phyloP scores from a whole-genome alignment of 495 filamentous ascomycete species.

The Neurospora sp. region DNA sequence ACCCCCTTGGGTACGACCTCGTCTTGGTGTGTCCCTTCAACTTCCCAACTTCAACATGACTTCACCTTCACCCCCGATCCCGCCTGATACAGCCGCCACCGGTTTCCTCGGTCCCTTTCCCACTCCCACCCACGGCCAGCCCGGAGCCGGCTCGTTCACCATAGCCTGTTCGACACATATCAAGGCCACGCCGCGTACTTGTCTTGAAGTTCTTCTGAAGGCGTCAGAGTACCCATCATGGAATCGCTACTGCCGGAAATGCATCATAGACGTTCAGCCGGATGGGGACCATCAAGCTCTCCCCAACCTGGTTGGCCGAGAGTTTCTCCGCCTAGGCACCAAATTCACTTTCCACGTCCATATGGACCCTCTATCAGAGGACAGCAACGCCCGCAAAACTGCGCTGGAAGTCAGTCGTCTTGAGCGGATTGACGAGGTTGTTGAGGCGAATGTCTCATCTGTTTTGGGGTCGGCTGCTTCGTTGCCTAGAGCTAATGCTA shows the following conservation, averaged over 20 bases:
- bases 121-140: constrained; percentile 20
- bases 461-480: neutral
- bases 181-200: constrained; percentile 16
- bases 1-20: neutral
- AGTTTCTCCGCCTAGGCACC: constrained; percentile 16
- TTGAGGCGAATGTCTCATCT: neutral
- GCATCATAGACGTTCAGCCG: constrained; percentile 14
- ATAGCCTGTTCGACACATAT: constrained; percentile 21
- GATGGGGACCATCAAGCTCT: neutral
- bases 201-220: constrained; percentile 17
- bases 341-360: constrained; percentile 24
- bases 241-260: constrained; percentile 25
- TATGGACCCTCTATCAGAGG: constrained; percentile 8
- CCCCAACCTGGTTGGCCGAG: neutral
- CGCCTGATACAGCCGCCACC: constrained; percentile 1
- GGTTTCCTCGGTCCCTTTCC: constrained; percentile 6
- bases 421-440: constrained; percentile 15
- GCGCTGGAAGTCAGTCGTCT: constrained; percentile 20
- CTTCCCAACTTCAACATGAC: neutral
- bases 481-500: neutral
- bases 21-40: neutral
- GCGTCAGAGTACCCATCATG: constrained; percentile 20
- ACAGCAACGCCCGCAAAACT: constrained; percentile 1
- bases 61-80: neutral
- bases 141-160: constrained; percentile 16